These are phyloP conservation scores for Backusella luteola DNA, from an alignment of 192 early-diverging fungal species.

Conservation along the genomic window DNA sequence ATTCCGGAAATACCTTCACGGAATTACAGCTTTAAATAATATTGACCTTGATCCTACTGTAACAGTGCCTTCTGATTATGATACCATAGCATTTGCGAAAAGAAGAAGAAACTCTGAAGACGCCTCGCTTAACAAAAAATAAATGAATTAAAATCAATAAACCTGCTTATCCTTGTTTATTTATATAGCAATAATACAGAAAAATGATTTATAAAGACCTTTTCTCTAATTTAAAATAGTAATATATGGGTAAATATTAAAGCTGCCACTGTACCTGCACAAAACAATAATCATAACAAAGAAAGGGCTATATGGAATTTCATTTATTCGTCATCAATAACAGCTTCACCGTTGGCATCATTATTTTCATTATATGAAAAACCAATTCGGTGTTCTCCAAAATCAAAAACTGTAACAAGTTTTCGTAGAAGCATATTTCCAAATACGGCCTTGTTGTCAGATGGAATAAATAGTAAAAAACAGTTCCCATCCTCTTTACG, in stretches of 20 bases:
- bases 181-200: background rate
- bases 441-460: background rate
- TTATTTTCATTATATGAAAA: constrained; percentile 5
- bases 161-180: too few species aligned
- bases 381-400: constrained; percentile 25
- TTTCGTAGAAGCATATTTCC: constrained; percentile 25
- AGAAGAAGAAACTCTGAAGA: background rate
- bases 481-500: background rate
- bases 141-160: background rate
- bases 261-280: background rate
- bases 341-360: background rate
- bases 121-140: background rate
- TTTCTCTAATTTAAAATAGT: background rate
- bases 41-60: constrained; percentile 18
- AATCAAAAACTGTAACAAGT: constrained; percentile 26
- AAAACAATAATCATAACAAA: background rate
- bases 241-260: background rate
- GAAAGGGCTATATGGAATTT: background rate
- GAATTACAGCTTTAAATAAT: background rate
- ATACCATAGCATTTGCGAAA: constrained; percentile 3
- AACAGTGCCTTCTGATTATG: constrained; percentile 22
- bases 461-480: constrained; percentile 11
- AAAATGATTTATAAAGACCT: background rate
- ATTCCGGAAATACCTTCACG: constrained; percentile 23
- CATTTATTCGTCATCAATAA: background rate